phyloP scores from a whole-genome alignment of 1,284 basidiomycete genomes.

The Schizophyllum amplum region DNA sequence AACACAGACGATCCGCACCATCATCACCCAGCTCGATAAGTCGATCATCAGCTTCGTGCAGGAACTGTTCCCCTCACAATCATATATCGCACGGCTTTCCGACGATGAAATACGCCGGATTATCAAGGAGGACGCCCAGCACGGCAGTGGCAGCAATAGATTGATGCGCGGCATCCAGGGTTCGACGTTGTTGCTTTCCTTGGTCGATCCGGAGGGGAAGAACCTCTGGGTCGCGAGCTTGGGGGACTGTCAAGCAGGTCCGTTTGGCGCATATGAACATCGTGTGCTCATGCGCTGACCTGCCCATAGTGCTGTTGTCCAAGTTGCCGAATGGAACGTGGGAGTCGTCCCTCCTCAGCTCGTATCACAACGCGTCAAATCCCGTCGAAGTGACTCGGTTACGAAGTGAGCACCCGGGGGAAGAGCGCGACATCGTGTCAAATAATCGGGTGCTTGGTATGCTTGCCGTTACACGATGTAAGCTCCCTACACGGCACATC shows the following conservation, averaged over 20 bases:
- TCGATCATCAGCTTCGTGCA: slow-evolving; percentile 23
- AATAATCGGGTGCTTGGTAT: slow-evolving; percentile 22
- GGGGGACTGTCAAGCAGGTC: slow-evolving; percentile 31
- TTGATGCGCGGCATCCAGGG: slow-evolving; percentile 28
- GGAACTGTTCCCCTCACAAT: slow-evolving; percentile 20
- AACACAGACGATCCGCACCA: neutral
- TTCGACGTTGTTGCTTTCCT: slow-evolving; percentile 25
- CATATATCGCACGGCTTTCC: slow-evolving; percentile 15
- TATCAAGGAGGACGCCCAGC: slow-evolving; percentile 24
- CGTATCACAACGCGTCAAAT: slow-evolving; percentile 26
- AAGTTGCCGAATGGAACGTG: slow-evolving; percentile 18
- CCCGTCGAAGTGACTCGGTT: slow-evolving; percentile 22
- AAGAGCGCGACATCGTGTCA: slow-evolving; percentile 20
- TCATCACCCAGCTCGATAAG: slow-evolving; percentile 22
- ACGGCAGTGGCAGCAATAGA: slow-evolving; percentile 16
- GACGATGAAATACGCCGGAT: slow-evolving; percentile 28
- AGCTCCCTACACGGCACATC: neutral
- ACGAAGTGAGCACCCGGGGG: slow-evolving; percentile 25
- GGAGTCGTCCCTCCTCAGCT: slow-evolving; percentile 21
- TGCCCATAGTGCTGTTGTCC: slow-evolving; percentile 21
- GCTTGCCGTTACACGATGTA: slow-evolving; percentile 29
- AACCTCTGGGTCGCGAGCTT: slow-evolving; percentile 30
- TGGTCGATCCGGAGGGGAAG: slow-evolving; percentile 22
- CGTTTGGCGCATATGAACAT: slow-evolving; percentile 1
- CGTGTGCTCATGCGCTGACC: neutral